phyloP scores from a whole-genome alignment of 2,329 filamentous ascomycete species.

The Pseudogymnoascus sp. region DNA sequence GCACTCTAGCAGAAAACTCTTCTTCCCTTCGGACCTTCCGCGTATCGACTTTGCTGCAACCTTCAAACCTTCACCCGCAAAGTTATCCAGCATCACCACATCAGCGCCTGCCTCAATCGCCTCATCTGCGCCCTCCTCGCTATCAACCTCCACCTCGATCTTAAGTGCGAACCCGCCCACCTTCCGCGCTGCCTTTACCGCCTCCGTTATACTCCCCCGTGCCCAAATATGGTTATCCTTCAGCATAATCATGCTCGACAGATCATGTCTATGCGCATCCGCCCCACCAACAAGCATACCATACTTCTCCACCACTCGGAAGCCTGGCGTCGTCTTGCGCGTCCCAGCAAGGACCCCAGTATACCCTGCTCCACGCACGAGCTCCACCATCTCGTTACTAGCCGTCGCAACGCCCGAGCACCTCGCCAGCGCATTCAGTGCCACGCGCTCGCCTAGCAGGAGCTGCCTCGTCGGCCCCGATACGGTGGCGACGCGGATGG shows the following conservation, averaged over 20 bases:
- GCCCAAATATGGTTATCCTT: constrained; percentile 99
- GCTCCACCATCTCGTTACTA: constrained; percentile 45
- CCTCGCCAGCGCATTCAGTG: constrained; percentile 78
- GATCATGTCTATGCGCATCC: constrained; percentile 83
- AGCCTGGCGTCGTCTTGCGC: constrained; percentile 92
- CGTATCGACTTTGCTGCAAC: constrained; percentile 67
- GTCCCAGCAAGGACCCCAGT: constrained; percentile 82
- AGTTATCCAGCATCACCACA: constrained; percentile 97
- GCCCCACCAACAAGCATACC: constrained; percentile 92
- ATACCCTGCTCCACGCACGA: constrained; percentile 61
- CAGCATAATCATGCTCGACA: constrained; percentile 94
- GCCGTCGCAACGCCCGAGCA: constrained; percentile 85
- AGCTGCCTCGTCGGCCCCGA: constrained; percentile 66
- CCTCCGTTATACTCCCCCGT: constrained; percentile 73
- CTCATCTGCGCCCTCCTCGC: constrained; percentile 78
- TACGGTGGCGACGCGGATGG: constrained; percentile 67
- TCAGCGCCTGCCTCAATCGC: constrained; percentile 87
- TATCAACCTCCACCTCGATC: constrained; percentile 92
- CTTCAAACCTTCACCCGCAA: constrained; percentile 69
- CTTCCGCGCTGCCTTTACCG: constrained; percentile 72
- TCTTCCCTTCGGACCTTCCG: constrained; percentile 66
- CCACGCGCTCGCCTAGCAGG: constrained; percentile 86
- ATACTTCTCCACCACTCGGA: constrained; percentile 94
- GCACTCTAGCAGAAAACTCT: constrained; percentile 76
- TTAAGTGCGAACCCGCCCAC: constrained; percentile 87